Base-by-base conservation (phyloP, 176 grass and related monocot genomes). In the Triticum monococcum region DNA sequence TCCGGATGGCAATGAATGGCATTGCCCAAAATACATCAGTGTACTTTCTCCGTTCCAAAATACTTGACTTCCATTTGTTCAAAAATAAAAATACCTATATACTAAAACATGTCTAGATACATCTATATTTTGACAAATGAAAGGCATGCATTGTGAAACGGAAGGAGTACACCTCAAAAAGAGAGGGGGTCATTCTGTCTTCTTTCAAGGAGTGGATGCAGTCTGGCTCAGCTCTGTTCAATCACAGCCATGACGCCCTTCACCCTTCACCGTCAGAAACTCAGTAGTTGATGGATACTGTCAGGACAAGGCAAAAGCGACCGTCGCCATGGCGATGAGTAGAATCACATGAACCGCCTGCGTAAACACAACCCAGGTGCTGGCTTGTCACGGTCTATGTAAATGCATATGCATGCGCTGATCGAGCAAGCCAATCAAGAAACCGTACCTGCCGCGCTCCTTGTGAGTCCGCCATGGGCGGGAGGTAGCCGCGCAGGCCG, bases 271-370 rank as follows among this genome's bases (percentile, higher is more conserved):
- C 16, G 5, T 56, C 52, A 18, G 6, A 20, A 56, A 56, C 52
- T 20, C 17, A 20, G 52, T 18, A 71, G 37, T 50, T 38, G 30
- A 62, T 72, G 66, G 45, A 84, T 64, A 56, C 83, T 87, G 28
- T 93, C 83, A 91, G 46, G 91, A 82, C 40, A 95, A 83, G 72
- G 79, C 37, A 56, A 93, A 87, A 59, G 83, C 77, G 45, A 71
- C 75, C 9, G 36, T 80, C 62, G 80, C 74, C 5, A 93, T 14
- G 73, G 68, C 32, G 13, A 85, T 45, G 36, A 85, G 57, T 24
- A 56, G 62, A 63, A 79, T 26, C 50, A 69, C 37, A 82, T 89
- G 78, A 70, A 82, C 86, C 80, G 63, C 86, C 93, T 95, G 86
- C 61, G 41, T 43, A 87, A 75, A 59, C 20, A 68, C 1, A 77